Base-by-base conservation (phyloP, 2,329 filamentous ascomycete genomes). In the Hymenoscyphus fraxineus region DNA sequence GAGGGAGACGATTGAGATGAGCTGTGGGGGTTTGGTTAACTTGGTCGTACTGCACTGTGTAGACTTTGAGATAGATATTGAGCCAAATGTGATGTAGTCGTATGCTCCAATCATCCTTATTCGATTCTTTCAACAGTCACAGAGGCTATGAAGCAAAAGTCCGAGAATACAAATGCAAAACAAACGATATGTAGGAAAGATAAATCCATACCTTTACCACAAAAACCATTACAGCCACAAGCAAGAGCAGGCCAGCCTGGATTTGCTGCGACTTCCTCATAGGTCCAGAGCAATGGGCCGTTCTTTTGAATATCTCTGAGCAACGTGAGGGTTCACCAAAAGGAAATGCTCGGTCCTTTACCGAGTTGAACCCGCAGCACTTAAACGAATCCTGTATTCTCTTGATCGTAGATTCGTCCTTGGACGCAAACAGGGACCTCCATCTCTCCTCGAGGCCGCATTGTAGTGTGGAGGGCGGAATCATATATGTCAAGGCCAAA, bases 291-390 rank as follows among this genome's bases (percentile, higher is more conserved):
- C 88, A 91, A 0, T 81, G 74, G 15, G 64, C 71, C 0, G 72
- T 74, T 38, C 85, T 78, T 0, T 78, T 78, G 67, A 80, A 86
- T 4, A 79, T 75, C 54, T 71, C 66, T 56, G 75, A 59, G 60
- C 70, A 68, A 60, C 75, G 67, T 62, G 77, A 63, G 61, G 65
- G 44, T 10, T 32, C 9, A 1, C 60, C 60, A 65, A 89, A 90
- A 0, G 89, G 89, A 78, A 82, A 91, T 0, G 84, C 82, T 68
- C 83, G 84, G 71, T 92, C 88, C 38, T 73, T 75, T 35, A 85
- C 73, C 4, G 79, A 81, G 63, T 80, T 80, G 40, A 90, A 78
- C 0, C 89, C 89, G 69, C 89, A 92, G 77, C 89, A 92, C 7
- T 82, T 73, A 39, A 90, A 82, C 0, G 81, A 74, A 72, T 92